Conservation (phyloP, 495 filamentous ascomycete genomes). For the Darksidea phi region DNA sequence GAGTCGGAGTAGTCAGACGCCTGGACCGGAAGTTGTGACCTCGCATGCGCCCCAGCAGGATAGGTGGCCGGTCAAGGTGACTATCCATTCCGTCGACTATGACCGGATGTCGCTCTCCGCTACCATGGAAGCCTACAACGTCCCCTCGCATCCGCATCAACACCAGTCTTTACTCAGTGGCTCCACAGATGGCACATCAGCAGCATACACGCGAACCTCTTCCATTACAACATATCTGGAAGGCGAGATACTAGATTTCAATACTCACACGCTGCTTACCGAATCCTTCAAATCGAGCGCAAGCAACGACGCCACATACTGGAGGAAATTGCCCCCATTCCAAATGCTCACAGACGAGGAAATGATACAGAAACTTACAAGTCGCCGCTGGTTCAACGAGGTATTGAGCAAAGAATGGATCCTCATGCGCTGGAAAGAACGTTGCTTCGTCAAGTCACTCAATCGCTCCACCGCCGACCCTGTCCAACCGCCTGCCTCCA, state of each 20-base stretch:
- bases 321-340: conserved; percentile 70
- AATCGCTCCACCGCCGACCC: conserved; percentile 20
- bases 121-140: conserved; percentile 77
- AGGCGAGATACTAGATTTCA: conserved; percentile 76
- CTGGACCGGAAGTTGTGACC: conserved; percentile 18
- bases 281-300: conserved; percentile 62
- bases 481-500: conserved; percentile 1
- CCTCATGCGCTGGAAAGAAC: conserved; percentile 79
- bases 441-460: conserved; percentile 62
- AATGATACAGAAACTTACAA: conserved; percentile 59
- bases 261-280: conserved; percentile 64
- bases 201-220: conserved; percentile 56
- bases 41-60: conserved; percentile 49
- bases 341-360: conserved; percentile 57
- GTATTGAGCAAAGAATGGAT: conserved; percentile 61
- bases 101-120: conserved; percentile 64
- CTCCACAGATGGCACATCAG: conserved; percentile 13
- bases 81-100: conserved; percentile 66
- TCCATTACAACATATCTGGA: conserved; percentile 69
- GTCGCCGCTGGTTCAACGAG: conserved; percentile 56
- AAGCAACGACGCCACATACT: conserved; percentile 66
- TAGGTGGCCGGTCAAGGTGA: conserved; percentile 72
- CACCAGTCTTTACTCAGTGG: conserved; percentile 27
- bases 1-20: conserved; percentile 1
- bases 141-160: conserved; percentile 48